Evolutionary conservation across 164 flowering plant species (phyloP).

Genomic region (Tinospora cordifolia): DNA sequence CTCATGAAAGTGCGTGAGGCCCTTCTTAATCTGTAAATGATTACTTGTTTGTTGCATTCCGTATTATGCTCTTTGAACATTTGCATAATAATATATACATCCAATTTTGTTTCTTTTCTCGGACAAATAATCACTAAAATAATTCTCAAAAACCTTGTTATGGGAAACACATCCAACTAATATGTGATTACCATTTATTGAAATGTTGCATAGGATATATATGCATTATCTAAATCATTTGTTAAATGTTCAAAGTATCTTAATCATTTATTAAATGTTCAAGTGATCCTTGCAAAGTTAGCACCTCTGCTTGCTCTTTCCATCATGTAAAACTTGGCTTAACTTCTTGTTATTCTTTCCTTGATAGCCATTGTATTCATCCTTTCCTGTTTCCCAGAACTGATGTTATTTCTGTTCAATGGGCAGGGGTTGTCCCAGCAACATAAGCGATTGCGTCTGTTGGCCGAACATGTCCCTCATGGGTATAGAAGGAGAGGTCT

Average conservation of each 20-base stretch:
- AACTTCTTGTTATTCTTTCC: background rate
- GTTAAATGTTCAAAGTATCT: too few species aligned
- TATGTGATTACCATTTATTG: background rate
- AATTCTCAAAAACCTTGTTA: background rate
- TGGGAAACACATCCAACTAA: background rate
- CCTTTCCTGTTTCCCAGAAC: background rate
- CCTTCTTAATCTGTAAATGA: background rate
- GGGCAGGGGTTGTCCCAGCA: conserved; percentile 84
- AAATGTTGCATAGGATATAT: too few species aligned
- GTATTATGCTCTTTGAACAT: too few species aligned
- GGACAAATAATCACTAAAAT: background rate
- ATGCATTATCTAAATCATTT: too few species aligned
- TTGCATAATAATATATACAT: too few species aligned
- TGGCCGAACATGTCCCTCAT: conserved; percentile 92
- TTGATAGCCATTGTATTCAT: background rate
- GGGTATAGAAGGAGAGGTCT: conserved; percentile 66
- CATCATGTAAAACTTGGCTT: background rate
- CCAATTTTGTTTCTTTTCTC: too few species aligned
- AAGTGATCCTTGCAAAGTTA: too few species aligned
- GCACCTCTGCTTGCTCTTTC: background rate
- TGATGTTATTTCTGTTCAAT: background rate
- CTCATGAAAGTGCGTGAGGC: background rate
- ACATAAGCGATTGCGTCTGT: conserved; percentile 70
- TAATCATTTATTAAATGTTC: too few species aligned
- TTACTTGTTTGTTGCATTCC: background rate